Evolutionary conservation across 495 filamentous ascomycete genomes (phyloP).

Genomic region (Hyaloscypha bicolor): DNA sequence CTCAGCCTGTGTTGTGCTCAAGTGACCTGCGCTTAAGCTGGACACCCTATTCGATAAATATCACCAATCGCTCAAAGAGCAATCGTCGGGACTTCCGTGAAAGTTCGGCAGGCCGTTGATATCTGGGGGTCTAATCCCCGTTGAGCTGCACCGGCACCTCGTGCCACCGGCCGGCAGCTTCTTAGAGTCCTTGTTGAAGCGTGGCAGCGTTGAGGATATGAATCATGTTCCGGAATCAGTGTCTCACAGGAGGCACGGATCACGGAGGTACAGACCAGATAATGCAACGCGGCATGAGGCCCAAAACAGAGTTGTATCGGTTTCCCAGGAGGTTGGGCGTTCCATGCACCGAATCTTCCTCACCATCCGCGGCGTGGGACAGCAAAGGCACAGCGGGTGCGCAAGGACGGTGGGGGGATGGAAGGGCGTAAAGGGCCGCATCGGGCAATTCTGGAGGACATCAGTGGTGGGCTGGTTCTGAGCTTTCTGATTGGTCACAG

Average conservation of each 20-base stretch:
- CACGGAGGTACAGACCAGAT: neutral
- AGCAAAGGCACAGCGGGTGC: neutral
- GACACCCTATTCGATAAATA: constrained; percentile 4
- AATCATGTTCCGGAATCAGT: neutral
- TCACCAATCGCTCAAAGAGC: neutral
- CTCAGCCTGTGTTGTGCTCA: neutral
- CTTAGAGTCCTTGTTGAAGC: neutral
- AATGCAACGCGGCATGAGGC: neutral
- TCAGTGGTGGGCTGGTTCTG: neutral
- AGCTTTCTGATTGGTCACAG: neutral
- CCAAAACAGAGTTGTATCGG: neutral
- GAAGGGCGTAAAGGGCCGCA: neutral
- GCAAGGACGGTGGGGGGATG: neutral
- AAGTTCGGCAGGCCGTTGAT: neutral
- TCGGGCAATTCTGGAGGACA: neutral
- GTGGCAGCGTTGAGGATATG: neutral
- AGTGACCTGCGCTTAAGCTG: constrained; percentile 8
- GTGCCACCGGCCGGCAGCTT: neutral
- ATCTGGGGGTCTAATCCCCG: neutral
- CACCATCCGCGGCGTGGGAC: neutral
- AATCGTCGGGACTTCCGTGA: neutral
- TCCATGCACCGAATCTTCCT: neutral
- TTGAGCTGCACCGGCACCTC: neutral
- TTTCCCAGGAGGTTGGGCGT: neutral
- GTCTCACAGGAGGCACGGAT: neutral